A percentile compares a stretch with the other conserved stretches of the same genome.
Evolutionary conservation across 1,284 basidiomycete species (phyloP).

Genomic region (Xerocomus nothofagi): DNA sequence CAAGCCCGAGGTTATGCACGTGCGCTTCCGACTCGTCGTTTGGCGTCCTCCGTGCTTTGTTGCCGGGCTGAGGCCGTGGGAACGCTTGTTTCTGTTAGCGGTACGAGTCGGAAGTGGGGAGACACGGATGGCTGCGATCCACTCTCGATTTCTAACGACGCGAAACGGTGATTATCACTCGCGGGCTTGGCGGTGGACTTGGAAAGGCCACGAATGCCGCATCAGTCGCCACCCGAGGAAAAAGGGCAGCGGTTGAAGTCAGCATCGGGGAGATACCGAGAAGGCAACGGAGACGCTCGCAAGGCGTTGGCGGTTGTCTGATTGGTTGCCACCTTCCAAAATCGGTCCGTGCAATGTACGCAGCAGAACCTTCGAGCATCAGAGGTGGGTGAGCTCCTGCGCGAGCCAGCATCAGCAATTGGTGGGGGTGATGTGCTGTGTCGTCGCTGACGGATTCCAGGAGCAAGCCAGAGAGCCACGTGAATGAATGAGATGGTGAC

Average conservation of each 20-base stretch:
- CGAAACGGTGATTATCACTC: slow-evolving; percentile 78
- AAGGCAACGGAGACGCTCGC: slow-evolving; percentile 16
- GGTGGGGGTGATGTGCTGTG: slow-evolving; percentile 48
- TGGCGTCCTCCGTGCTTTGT: slow-evolving; percentile 73
- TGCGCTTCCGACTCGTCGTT: slow-evolving; percentile 86
- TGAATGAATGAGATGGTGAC: too few relatives aligned
- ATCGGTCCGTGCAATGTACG: slow-evolving; percentile 65
- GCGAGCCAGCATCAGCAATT: slow-evolving; percentile 77
- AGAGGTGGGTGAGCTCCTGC: slow-evolving; percentile 72
- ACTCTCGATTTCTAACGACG: slow-evolving; percentile 66
- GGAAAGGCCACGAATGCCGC: slow-evolving; percentile 30
- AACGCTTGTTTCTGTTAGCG: too few relatives aligned
- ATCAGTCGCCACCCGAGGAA: slow-evolving; percentile 42
- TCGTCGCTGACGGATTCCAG: slow-evolving; percentile 40
- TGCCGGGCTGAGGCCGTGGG: slow-evolving; percentile 44
- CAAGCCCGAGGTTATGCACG: slow-evolving; percentile 77
- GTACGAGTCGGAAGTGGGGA: too few relatives aligned
- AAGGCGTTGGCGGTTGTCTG: slow-evolving; percentile 40
- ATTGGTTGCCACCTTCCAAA: slow-evolving; percentile 53
- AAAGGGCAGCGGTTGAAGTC: slow-evolving; percentile 55
- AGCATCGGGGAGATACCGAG: slow-evolving; percentile 44
- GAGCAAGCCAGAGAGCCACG: slow-evolving; percentile 12
- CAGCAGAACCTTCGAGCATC: slow-evolving; percentile 72
- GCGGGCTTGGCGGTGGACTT: slow-evolving; percentile 64
- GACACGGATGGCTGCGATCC: slow-evolving; percentile 37